Percentiles rank a stretch among this genome's conserved stretches.
phyloP scores from a whole-genome alignment of 306 rosid genomes.

The Dryas alaskensis region DNA sequence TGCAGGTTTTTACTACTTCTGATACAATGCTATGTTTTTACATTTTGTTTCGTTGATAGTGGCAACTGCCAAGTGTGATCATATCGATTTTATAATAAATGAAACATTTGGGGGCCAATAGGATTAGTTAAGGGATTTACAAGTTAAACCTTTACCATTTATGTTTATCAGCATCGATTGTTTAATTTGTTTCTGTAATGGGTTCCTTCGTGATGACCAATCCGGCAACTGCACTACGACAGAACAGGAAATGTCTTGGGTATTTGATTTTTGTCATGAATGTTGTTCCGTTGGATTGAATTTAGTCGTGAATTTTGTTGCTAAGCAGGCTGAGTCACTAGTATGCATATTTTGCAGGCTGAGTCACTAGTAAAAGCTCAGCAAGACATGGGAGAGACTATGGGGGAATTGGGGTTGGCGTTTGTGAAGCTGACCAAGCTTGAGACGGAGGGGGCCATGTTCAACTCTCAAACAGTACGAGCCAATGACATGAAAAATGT shows the following conservation, averaged over 20 bases:
- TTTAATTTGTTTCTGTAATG: background rate
- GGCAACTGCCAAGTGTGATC: constrained; percentile 2
- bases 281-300: background rate
- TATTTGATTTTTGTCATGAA: no score
- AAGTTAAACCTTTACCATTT: background rate
- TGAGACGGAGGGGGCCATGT: constrained; percentile 75
- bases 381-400: constrained; percentile 85
- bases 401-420: constrained; percentile 81
- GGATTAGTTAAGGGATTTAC: background rate
- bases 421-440: constrained; percentile 73
- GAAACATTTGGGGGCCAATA: background rate
- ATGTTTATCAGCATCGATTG: background rate
- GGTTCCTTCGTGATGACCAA: background rate
- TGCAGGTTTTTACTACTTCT: constrained; percentile 50
- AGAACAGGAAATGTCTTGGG: background rate
- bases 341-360: constrained; percentile 43
- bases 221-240: background rate
- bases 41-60: background rate
- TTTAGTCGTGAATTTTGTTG: constrained; percentile 5
- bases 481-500: constrained; percentile 75
- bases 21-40: no score
- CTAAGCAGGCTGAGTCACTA: constrained; percentile 72
- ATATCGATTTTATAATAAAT: background rate
- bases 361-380: constrained; percentile 84
- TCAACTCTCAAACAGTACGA: constrained; percentile 60